These are phyloP conservation scores for Fusarium nygamai DNA, from an alignment of 2,329 filamentous ascomycete species.

Conservation along the genomic window DNA sequence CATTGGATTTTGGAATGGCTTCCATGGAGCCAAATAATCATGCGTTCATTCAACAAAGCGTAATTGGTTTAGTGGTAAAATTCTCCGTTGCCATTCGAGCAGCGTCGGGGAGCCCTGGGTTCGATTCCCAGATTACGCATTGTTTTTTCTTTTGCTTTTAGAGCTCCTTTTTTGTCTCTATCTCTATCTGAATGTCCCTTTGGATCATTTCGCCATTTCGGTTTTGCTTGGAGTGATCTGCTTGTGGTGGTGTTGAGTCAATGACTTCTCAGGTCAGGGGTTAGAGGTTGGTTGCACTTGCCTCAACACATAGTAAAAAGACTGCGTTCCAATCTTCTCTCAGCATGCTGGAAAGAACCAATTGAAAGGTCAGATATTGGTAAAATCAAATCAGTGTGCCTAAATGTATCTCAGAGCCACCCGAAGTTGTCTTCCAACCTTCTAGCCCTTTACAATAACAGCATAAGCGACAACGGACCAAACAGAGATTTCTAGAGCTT, in stretches of 20 bases:
- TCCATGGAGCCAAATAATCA: rapidly evolving
- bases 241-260: neutral
- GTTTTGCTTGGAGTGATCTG: neutral
- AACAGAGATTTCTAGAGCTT: neutral
- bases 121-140: constrained; percentile 30
- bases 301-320: neutral
- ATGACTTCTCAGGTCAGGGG: neutral
- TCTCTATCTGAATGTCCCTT: neutral
- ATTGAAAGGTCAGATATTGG: neutral
- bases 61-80: constrained; percentile 17
- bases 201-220: neutral
- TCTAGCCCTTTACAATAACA: neutral
- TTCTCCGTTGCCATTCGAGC: constrained; percentile 28
- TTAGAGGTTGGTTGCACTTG: neutral
- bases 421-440: neutral
- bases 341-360: neutral
- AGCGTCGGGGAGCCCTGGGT: constrained; percentile 2
- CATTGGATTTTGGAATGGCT: rapidly evolving
- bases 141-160: neutral
- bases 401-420: neutral
- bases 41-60: neutral
- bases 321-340: neutral
- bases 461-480: neutral
- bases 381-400: no score
- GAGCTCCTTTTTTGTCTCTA: neutral